These are phyloP conservation scores for Rhizophagus sp. DNA, from an alignment of 192 early-diverging fungal genomes.

Conservation along the genomic window DNA sequence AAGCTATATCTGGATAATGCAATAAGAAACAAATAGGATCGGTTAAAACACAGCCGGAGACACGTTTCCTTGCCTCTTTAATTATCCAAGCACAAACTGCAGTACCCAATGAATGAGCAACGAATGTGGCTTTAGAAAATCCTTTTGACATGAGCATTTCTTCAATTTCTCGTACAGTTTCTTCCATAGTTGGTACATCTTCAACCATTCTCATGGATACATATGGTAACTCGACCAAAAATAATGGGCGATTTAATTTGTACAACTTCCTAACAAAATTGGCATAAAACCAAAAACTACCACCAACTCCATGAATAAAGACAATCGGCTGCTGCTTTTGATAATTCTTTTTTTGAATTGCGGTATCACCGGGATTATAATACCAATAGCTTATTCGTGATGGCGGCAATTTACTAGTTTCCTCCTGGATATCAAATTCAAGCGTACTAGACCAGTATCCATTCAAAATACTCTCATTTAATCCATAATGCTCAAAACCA, in stretches of 20 bases:
- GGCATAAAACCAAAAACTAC: slow-evolving; percentile 58
- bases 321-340: slow-evolving; percentile 54
- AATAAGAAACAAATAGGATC: slow-evolving; percentile 72
- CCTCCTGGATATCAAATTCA: slow-evolving; percentile 14
- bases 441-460: slow-evolving; percentile 29
- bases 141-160: slow-evolving; percentile 54
- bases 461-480: background rate
- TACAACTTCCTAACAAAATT: slow-evolving; percentile 51
- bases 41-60: slow-evolving; percentile 56
- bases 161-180: slow-evolving; percentile 56
- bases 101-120: slow-evolving; percentile 69
- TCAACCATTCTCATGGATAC: slow-evolving; percentile 67
- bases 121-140: slow-evolving; percentile 57
- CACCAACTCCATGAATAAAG: slow-evolving; percentile 73
- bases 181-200: slow-evolving; percentile 54
- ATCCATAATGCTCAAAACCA: slow-evolving; percentile 21
- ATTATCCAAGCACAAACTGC: slow-evolving; percentile 60
- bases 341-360: background rate
- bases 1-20: slow-evolving; percentile 60
- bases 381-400: slow-evolving; percentile 48
- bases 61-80: slow-evolving; percentile 48
- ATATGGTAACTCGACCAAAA: slow-evolving; percentile 59
- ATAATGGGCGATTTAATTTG: slow-evolving; percentile 47
- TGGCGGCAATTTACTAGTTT: background rate
- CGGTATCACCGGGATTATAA: slow-evolving; percentile 12